Evolutionary conservation across 1,139 yeast genomes (phyloP).

Genomic region (Pichia sp.): DNA sequence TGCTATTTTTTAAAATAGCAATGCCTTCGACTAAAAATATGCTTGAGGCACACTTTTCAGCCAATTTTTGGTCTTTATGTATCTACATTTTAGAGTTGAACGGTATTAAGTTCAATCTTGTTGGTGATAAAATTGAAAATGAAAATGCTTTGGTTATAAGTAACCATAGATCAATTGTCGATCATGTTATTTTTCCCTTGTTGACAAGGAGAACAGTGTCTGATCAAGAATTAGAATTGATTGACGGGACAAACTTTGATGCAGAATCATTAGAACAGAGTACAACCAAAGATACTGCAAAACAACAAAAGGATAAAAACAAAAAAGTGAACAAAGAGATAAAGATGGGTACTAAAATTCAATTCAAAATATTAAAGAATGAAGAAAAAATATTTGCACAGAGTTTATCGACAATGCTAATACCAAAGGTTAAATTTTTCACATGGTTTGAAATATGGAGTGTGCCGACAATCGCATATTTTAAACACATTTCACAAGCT

Average conservation of each 20-base stretch:
- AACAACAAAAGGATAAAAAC: neutral
- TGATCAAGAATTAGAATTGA: neutral
- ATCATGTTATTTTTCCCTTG: conserved; percentile 39
- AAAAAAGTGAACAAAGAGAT: conserved; percentile 4
- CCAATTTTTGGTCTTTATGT: conserved; percentile 28
- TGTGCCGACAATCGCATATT: conserved; percentile 41
- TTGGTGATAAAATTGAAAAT: conserved; percentile 39
- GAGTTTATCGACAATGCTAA: conserved; percentile 24
- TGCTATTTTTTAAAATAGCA: conserved; percentile 11
- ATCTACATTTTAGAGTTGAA: conserved; percentile 32
- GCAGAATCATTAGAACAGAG: neutral
- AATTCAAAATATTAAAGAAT: conserved; percentile 6
- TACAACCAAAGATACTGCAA: neutral
- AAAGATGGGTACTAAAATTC: conserved; percentile 5
- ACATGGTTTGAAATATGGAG: conserved; percentile 58
- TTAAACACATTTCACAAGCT: conserved; percentile 39
- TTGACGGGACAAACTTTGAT: neutral
- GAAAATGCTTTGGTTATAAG: conserved; percentile 44
- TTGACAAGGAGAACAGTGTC: conserved; percentile 8
- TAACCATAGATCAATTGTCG: conserved; percentile 53
- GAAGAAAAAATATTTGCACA: conserved; percentile 20
- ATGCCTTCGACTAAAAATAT: conserved; percentile 20
- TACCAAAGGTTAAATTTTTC: conserved; percentile 46
- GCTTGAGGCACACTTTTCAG: conserved; percentile 19
- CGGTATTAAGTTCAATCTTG: conserved; percentile 33